A percentile compares a stretch with the other conserved stretches of the same genome.
These are phyloP conservation scores for Picea glauca DNA, from an alignment of 75 land plant genomes.

Conservation along the genomic window DNA sequence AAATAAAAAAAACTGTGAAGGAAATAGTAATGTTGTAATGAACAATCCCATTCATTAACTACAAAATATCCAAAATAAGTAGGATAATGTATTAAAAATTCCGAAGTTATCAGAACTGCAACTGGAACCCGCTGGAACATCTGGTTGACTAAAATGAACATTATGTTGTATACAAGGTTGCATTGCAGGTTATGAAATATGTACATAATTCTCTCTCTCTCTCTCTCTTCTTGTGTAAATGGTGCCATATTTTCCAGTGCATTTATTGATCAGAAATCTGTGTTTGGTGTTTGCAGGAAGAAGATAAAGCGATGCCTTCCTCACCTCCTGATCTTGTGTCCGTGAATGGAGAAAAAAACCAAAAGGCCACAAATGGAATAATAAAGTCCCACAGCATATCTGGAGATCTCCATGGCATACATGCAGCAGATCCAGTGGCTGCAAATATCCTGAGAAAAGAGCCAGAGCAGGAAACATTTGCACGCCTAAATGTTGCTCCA, in stretches of 20 bases:
- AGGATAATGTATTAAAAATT: too few species aligned
- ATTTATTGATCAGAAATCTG: neutral
- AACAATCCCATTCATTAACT: too few species aligned
- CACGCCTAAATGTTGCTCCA: constrained; percentile 67
- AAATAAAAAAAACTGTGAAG: too few species aligned
- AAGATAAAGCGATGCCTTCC: constrained; percentile 12
- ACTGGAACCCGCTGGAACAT: too few species aligned
- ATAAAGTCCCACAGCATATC: constrained; percentile 83
- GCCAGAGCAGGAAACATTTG: constrained; percentile 96
- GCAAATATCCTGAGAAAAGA: constrained; percentile 98
- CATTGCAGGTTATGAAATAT: too few species aligned
- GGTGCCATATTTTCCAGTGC: neutral
- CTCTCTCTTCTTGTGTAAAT: neutral
- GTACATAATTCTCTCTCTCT: too few species aligned
- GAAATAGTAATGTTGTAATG: too few species aligned
- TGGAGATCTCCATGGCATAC: constrained; percentile 95
- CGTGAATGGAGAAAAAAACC: constrained; percentile 41
- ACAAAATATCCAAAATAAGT: too few species aligned
- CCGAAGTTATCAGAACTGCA: too few species aligned
- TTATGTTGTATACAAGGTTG: too few species aligned
- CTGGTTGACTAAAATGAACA: too few species aligned
- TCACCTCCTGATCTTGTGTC: constrained; percentile 22
- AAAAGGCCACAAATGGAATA: constrained; percentile 52
- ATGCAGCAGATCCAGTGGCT: constrained; percentile 90
- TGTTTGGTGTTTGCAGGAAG: constrained; percentile 18